Conservation (phyloP, 1,284 basidiomycete genomes). For the Ustilago cynodontis region DNA sequence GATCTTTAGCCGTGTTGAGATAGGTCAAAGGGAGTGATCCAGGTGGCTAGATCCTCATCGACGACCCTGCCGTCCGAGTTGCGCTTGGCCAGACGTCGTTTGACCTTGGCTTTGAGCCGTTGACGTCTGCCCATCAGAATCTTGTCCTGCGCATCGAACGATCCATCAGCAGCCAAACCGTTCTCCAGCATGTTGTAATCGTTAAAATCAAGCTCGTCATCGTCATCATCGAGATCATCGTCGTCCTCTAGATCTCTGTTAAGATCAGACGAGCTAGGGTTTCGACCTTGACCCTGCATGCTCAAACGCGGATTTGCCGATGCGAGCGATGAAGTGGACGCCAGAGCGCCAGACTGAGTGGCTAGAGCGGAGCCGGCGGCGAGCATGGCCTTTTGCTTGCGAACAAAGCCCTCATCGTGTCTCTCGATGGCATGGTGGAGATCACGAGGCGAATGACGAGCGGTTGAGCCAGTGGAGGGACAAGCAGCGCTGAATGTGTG, state of each 20-base stretch:
- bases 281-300: conserved; percentile 16
- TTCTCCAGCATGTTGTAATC: conserved; percentile 36
- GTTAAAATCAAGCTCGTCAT: conserved; percentile 39
- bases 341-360: conserved; percentile 1
- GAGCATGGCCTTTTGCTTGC: conserved; percentile 43
- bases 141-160: conserved; percentile 48
- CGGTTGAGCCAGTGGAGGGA: conserved; percentile 47
- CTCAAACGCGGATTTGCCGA: conserved; percentile 15
- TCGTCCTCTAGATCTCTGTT: conserved; percentile 4
- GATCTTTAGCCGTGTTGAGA: conserved; percentile 49
- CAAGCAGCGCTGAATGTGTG: conserved; percentile 58
- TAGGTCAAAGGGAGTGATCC: conserved; percentile 61
- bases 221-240: conserved; percentile 20
- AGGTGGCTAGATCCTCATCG: conserved; percentile 55
- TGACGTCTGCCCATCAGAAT: conserved; percentile 47
- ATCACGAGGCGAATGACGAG: conserved; percentile 57
- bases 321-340: conserved; percentile 9
- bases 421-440: conserved; percentile 59
- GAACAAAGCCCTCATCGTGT: conserved; percentile 55
- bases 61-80: conserved; percentile 50
- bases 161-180: conserved; percentile 24
- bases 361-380: conserved; percentile 20
- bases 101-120: conserved; percentile 52
- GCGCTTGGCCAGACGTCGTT: conserved; percentile 52
- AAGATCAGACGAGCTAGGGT: conserved; percentile 11